Percentiles rank a stretch among this genome's conserved stretches.
Conservation (phyloP, 2,329 filamentous ascomycete species). For the Penicillium glabrum region DNA sequence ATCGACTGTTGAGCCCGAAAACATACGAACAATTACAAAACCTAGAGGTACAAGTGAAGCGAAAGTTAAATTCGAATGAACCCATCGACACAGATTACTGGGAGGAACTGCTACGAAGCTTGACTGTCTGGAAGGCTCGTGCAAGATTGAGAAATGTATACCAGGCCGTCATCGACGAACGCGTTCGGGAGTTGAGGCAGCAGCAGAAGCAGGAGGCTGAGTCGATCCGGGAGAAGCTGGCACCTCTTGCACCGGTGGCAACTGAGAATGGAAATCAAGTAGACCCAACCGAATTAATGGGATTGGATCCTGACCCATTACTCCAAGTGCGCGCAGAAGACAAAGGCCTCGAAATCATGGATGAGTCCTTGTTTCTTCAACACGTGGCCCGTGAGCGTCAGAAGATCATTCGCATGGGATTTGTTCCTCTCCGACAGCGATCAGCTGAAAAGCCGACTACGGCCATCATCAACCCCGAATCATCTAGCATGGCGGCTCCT, state of each 20-base stretch:
- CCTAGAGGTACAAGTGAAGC: conserved; percentile 81
- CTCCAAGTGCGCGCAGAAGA: conserved; percentile 65
- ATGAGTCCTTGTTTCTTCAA: conserved; percentile 60
- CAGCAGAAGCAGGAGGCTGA: conserved; percentile 68
- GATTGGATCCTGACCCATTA: conserved; percentile 65
- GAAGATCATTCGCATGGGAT: conserved; percentile 64
- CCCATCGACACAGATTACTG: conserved; percentile 96
- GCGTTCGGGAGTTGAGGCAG: conserved; percentile 64
- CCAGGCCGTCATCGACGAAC: conserved; percentile 69
- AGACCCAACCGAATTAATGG: conserved; percentile 40
- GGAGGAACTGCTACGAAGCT: conserved; percentile 83
- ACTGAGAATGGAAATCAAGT: conserved; percentile 3
- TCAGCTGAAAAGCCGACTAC: conserved; percentile 34
- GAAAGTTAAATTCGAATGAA: conserved; percentile 84
- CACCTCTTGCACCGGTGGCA: conserved; percentile 47
- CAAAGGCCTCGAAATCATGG: conserved; percentile 58
- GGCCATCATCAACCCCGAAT: conserved; percentile 34
- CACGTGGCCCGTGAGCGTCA: conserved; percentile 58
- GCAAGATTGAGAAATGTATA: conserved; percentile 78
- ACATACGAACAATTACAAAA: conserved; percentile 80
- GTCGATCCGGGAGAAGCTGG: conserved; percentile 54
- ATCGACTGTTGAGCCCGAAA: conserved; percentile 82
- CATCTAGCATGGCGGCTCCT: conserved; percentile 45
- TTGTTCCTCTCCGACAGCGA: conserved; percentile 61
- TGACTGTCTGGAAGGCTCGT: conserved; percentile 89